These are phyloP conservation scores for Brettanomyces custersianus DNA, from an alignment of 805 yeast genomes.

Conservation along the genomic window DNA sequence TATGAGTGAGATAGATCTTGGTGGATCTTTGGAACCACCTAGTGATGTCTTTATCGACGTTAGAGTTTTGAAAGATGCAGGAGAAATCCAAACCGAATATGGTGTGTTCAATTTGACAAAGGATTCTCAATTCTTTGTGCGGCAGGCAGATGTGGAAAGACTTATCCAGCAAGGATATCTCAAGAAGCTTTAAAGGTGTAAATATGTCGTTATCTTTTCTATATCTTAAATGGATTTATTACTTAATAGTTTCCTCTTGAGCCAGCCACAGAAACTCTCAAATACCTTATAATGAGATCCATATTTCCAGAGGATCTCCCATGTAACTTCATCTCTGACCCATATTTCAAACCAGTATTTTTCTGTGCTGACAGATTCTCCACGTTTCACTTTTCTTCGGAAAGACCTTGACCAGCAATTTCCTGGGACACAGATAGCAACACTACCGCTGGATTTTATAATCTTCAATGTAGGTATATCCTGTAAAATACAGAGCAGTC, in stretches of 20 bases:
- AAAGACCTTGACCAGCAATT: slow-evolving; percentile 25
- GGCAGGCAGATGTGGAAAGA: slow-evolving; percentile 91
- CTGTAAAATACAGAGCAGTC: no score
- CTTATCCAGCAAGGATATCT: slow-evolving; percentile 89
- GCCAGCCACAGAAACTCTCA: slow-evolving; percentile 22
- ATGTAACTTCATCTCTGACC: not conserved
- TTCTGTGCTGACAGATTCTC: not conserved
- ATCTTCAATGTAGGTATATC: not conserved
- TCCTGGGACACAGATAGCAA: slow-evolving; percentile 5
- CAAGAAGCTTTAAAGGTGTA: slow-evolving; percentile 37
- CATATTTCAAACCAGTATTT: slow-evolving; percentile 7
- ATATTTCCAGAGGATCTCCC: slow-evolving; percentile 14
- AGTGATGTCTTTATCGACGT: slow-evolving; percentile 88
- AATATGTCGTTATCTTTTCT: not conserved
- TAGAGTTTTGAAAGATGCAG: slow-evolving; percentile 86
- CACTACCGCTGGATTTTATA: not conserved
- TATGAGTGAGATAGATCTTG: slow-evolving; percentile 74
- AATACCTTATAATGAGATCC: slow-evolving; percentile 18
- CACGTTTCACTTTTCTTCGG: slow-evolving; percentile 8
- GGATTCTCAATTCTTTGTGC: slow-evolving; percentile 88
- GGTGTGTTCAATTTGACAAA: slow-evolving; percentile 91
- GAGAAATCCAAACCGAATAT: slow-evolving; percentile 95
- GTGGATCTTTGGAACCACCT: slow-evolving; percentile 89
- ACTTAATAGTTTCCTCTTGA: not conserved
- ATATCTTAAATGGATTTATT: not conserved